Evolutionary conservation across 208 protist species (phyloP), one percentile per base, ranked within the genome.

Genomic region (Trypanosoma conorhini): DNA sequence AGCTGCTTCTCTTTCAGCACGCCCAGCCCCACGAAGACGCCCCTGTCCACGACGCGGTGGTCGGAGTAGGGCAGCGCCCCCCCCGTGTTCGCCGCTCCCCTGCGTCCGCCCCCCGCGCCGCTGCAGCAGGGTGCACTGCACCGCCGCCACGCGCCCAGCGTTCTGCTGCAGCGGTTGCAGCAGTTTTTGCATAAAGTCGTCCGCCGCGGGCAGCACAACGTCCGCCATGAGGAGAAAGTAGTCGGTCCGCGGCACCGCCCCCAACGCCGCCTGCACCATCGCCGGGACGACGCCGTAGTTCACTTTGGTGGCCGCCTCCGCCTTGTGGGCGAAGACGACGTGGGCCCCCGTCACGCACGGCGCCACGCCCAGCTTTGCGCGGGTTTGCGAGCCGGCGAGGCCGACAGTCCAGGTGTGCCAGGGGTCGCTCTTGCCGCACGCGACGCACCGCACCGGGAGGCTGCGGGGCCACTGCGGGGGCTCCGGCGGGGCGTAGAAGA

Each of bases 21-120:
- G 1, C 38, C 46, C 33, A 54, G 22, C 38, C 72, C 64, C 17
- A 76, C 35, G 31, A 76, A 65, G 22, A 38, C 72, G 21, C 72
- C 72, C 12, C 62, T 28, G 33, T 76, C 72, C 21, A 65, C 24
- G 35, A 69, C 50, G 13, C 1, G 0, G 42, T 51, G 55, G 4
- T 46, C 17, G 48, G 19, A 51, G 31, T 30, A 1, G 26, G 28
- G 21, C 26, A 42, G 0, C n/a, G n/a, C 10, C 59, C 13, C 24
- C 35, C 19, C 2, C 44, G 19, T 22, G 2, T 4, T 19, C 28
- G 31, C 22, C 3, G 0, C 21, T 19, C 9, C 26, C 21, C 22
- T 44, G 10, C 35, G 24, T 40, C n/a, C 12, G n/a, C 10, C 3
- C 26, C 31, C 19, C 5, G 0, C 3, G 22, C 24, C 21, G 26